Percentiles rank a stretch among this genome's conserved stretches.
Conservation (phyloP, 306 rosid genomes). For the Betula pendula region DNA sequence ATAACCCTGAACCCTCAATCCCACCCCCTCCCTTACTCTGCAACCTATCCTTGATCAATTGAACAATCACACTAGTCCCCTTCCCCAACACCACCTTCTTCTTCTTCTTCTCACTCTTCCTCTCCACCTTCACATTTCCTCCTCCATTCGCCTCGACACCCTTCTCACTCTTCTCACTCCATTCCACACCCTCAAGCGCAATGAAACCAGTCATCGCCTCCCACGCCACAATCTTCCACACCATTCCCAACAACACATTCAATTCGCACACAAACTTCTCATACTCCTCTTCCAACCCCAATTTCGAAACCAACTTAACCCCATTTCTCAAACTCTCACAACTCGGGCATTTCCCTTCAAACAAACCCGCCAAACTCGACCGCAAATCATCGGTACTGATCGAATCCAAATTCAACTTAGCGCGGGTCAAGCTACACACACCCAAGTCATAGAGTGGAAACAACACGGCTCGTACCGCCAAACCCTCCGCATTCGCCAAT, state of each 20-base stretch:
- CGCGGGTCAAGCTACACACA: constrained; percentile 53
- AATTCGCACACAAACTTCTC: constrained; percentile 56
- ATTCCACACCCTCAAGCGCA: constrained; percentile 55
- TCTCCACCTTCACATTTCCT: constrained; percentile 43
- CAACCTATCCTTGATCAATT: constrained; percentile 69
- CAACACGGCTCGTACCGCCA: constrained; percentile 38
- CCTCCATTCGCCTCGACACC: constrained; percentile 42
- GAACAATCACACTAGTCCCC: constrained; percentile 64
- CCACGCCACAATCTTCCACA: constrained; percentile 79
- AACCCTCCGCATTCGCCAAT: constrained; percentile 29
- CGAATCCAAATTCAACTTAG: constrained; percentile 35
- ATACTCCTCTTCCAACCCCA: constrained; percentile 45
- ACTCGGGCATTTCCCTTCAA: constrained; percentile 50
- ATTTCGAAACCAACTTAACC: constrained; percentile 38
- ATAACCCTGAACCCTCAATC: constrained; percentile 34
- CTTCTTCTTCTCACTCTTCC: constrained; percentile 72
- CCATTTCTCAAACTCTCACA: constrained; percentile 41
- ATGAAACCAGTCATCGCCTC: constrained; percentile 53
- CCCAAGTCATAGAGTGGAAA: constrained; percentile 54
- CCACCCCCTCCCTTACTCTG: constrained; percentile 33
- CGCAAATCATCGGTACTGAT: constrained; percentile 27
- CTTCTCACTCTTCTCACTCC: constrained; percentile 40
- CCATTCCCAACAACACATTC: constrained; percentile 46
- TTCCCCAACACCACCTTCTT: constrained; percentile 77
- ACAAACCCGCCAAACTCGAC: constrained; percentile 40